phyloP scores from a whole-genome alignment of 2,329 filamentous ascomycete species.

The Arthroderma sp. region DNA sequence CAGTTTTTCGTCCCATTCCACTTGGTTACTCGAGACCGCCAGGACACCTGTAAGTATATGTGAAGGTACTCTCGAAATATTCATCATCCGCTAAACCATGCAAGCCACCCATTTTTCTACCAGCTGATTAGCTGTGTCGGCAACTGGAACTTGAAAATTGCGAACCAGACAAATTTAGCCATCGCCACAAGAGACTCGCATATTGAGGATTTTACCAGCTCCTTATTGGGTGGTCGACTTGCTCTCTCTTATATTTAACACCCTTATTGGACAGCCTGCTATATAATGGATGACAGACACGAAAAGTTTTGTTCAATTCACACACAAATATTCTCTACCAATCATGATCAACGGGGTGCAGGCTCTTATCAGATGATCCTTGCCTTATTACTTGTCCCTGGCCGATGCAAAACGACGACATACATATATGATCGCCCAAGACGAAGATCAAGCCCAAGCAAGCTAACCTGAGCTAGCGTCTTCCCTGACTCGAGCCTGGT shows the following conservation, averaged over 20 bases:
- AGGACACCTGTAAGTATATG: background rate
- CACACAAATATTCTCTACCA: background rate
- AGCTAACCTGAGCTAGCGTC: background rate
- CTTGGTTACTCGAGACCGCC: background rate
- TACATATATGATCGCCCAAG: background rate
- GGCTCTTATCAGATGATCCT: slow-evolving; percentile 1
- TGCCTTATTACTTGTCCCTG: slow-evolving; percentile 1
- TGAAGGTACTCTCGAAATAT: background rate
- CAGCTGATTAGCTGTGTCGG: background rate
- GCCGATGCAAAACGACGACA: background rate
- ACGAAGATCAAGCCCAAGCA: slow-evolving; percentile 4
- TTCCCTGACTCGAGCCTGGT: background rate
- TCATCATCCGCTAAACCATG: background rate
- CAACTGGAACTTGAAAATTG: background rate
- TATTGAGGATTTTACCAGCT: background rate
- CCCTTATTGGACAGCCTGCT: background rate
- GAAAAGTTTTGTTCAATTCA: background rate
- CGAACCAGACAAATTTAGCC: background rate
- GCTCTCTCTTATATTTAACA: background rate
- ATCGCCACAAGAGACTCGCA: background rate
- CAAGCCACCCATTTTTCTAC: slow-evolving; percentile 1
- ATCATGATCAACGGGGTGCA: background rate
- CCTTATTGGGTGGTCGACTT: background rate
- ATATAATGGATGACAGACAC: background rate
- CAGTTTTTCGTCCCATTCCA: background rate